A percentile compares a stretch with the other conserved stretches of the same genome.
These are phyloP conservation scores for Claviceps digitariae DNA, from an alignment of 2,329 filamentous ascomycete species.

Conservation along the genomic window DNA sequence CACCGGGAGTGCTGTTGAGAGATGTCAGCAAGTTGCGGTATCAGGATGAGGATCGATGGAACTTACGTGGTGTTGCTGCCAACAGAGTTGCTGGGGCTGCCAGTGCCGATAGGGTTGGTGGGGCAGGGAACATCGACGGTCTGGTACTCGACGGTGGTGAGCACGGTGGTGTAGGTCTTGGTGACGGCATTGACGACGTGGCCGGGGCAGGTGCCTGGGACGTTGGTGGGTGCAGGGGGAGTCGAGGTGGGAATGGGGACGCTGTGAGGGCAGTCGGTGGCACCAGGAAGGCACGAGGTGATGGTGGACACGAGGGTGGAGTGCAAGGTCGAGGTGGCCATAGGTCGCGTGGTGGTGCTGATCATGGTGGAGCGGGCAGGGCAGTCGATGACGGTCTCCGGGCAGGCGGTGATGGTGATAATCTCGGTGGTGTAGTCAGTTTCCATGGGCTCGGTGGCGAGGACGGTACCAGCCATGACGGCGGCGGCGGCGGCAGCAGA, in stretches of 20 bases:
- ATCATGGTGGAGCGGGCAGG: constrained; percentile 28
- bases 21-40: not conserved
- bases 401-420: constrained; percentile 49
- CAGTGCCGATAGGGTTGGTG: constrained; percentile 20
- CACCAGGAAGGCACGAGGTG: constrained; percentile 45
- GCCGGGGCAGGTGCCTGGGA: constrained; percentile 20
- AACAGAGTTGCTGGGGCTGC: constrained; percentile 25
- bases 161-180: constrained; percentile 41
- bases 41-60: not conserved
- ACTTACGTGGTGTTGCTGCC: constrained; percentile 18
- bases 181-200: constrained; percentile 37
- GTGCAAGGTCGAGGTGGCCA: constrained; percentile 42
- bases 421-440: constrained; percentile 45
- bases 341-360: constrained; percentile 24
- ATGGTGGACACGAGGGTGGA: constrained; percentile 45
- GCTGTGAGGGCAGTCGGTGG: constrained; percentile 46
- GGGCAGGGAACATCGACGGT: constrained; percentile 32
- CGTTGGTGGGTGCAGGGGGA: constrained; percentile 1
- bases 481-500: constrained; percentile 23
- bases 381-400: constrained; percentile 47
- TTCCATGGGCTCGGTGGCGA: constrained; percentile 12
- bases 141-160: constrained; percentile 40
- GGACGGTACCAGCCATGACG: constrained; percentile 27
- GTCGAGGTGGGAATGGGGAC: constrained; percentile 18
- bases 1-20: constrained; percentile 12